Conservation (phyloP, 2,329 filamentous ascomycete species). For the Aspergillus uvarum region DNA sequence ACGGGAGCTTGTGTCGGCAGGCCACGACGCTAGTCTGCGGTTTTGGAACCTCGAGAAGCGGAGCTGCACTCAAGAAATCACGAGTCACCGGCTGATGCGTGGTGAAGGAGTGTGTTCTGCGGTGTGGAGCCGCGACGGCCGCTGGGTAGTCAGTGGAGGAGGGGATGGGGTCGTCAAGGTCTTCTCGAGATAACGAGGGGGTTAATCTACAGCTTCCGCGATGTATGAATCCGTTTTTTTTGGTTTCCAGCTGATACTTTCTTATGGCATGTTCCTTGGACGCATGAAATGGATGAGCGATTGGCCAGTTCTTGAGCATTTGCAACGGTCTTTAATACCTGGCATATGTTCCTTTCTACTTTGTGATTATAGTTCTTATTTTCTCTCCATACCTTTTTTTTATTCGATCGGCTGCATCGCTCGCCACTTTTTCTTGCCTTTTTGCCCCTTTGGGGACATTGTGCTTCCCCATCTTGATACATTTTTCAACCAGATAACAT, state of each 20-base stretch:
- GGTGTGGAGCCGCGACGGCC: constrained; percentile 92
- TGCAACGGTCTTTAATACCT: constrained; percentile 37
- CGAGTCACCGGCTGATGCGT: constrained; percentile 87
- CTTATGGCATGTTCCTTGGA: constrained; percentile 31
- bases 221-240: constrained; percentile 30
- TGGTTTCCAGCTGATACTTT: constrained; percentile 21
- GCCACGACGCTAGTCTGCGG: constrained; percentile 89
- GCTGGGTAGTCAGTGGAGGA: constrained; percentile 90
- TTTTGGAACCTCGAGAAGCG: constrained; percentile 98
- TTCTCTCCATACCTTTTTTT: constrained; percentile 5
- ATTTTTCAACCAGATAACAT: background rate
- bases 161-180: constrained; percentile 97
- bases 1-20: constrained; percentile 89
- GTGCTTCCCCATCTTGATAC: constrained; percentile 2
- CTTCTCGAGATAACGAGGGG: constrained; percentile 52
- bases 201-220: constrained; percentile 14
- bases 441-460: background rate
- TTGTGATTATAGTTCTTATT: constrained; percentile 31
- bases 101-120: constrained; percentile 93
- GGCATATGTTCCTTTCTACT: constrained; percentile 35
- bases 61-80: constrained; percentile 92
- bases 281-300: constrained; percentile 38
- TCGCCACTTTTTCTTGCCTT: background rate
- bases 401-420: constrained; percentile 10
- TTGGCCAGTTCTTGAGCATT: constrained; percentile 39